These are phyloP conservation scores for Lachnellula suecica DNA, from an alignment of 2,329 filamentous ascomycete genomes.

Conservation along the genomic window DNA sequence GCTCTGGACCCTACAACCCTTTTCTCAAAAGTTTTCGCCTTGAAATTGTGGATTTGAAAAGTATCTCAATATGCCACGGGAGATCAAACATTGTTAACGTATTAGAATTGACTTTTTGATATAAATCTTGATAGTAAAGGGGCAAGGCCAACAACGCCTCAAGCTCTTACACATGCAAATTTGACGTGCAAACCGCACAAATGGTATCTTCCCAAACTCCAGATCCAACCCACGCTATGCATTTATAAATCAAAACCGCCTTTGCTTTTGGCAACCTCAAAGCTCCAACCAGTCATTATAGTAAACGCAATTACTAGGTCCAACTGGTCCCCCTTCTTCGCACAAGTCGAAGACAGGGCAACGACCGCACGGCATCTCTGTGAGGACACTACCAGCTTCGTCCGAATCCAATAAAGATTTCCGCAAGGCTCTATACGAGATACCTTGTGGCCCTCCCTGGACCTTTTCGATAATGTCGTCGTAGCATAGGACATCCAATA, in stretches of 20 bases:
- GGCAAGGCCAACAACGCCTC: no score
- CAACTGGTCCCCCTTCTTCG: slow-evolving; percentile 86
- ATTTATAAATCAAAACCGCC: slow-evolving; percentile 18
- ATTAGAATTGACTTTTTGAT: no score
- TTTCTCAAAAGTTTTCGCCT: no score
- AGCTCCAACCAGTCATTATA: slow-evolving; percentile 78
- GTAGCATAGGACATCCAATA: slow-evolving; percentile 85
- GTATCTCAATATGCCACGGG: no score
- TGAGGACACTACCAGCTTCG: slow-evolving; percentile 53
- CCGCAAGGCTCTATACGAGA: slow-evolving; percentile 35
- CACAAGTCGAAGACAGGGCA: slow-evolving; percentile 95
- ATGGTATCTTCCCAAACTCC: slow-evolving; percentile 34
- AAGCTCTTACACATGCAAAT: slow-evolving; percentile 1
- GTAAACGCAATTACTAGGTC: slow-evolving; percentile 86
- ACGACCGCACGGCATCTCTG: slow-evolving; percentile 84
- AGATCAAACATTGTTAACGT: no score
- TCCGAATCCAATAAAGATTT: slow-evolving; percentile 33
- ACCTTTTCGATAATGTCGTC: slow-evolving; percentile 79
- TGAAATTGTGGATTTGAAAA: no score
- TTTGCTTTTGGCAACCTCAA: background rate
- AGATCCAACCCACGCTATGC: slow-evolving; percentile 31
- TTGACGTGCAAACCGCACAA: slow-evolving; percentile 7
- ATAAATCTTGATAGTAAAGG: no score
- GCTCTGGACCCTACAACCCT: no score
- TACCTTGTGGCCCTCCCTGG: slow-evolving; percentile 27